Evolutionary conservation across 306 rosid species (phyloP), one percentile per base, ranked within the genome.

Genomic region (Malus sylvestris): DNA sequence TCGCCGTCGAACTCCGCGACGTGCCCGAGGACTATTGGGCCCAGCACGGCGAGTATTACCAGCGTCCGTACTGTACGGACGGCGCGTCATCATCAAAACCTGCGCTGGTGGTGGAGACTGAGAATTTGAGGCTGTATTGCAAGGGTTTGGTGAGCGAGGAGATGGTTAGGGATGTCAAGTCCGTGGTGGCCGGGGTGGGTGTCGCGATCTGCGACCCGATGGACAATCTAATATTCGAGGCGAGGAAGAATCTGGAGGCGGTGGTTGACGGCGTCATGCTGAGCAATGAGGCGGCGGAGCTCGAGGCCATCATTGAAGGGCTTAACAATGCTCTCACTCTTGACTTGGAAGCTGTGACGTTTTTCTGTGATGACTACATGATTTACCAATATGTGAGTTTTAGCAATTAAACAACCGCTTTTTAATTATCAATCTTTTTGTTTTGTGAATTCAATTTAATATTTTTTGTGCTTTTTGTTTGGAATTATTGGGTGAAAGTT

Each of bases 101-200:
- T 64, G 15, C 63, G n/a, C 77, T 27, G 35, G 70, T 29, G 29
- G 80, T 35, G 29, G 92, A 84, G 72, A 15, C 42, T 4, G 87
- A 81, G 74, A 51, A 75, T 71, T 80, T 72, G 78, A 81, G 72
- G 32, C 6, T 87, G 76, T 87, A 85, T 55, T 87, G 71, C 74
- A 85, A 83, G 78, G 93, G 89, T 23, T 78, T 87, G 82, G 87
- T 89, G 20, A 83, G 81, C 63, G 83, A 85, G 70, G 87, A 89
- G 74, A 64, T 62, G 72, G 70, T 85, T 64, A 72, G 79, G 69
- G 90, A 75, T 23, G 65, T 35, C 79, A 71, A 60, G 66, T 79
- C 75, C 7, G 76, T 57, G 52, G 87, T 83, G 73, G 86, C 83
- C 6, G 81, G 83, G 9, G 38, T 70, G 38, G 86, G 90, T 58